Percentiles rank a stretch among this genome's conserved stretches.
Conservation (phyloP, 78 protist species). For the Polysphondylium violaceum region DNA sequence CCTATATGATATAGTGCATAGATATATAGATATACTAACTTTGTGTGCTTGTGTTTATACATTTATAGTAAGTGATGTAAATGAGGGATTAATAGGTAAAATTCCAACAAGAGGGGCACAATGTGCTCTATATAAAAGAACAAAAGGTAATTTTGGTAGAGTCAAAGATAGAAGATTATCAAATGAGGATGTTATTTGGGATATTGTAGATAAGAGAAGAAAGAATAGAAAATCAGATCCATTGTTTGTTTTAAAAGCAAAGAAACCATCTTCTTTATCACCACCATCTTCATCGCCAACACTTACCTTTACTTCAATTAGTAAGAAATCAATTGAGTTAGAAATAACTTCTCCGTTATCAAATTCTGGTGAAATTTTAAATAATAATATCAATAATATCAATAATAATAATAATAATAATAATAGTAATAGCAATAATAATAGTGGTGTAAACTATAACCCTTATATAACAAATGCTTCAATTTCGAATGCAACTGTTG, state of each 20-base stretch:
- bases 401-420: slow-evolving; percentile 16
- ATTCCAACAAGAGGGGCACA: slow-evolving; percentile 49
- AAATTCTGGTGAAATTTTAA: slow-evolving; percentile 67
- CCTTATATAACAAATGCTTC: background rate
- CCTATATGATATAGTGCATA: too few relatives aligned
- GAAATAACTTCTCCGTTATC: slow-evolving; percentile 44
- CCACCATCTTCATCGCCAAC: background rate
- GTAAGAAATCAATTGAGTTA: slow-evolving; percentile 28
- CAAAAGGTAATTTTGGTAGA: slow-evolving; percentile 73
- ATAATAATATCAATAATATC: slow-evolving; percentile 6
- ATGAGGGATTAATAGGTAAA: slow-evolving; percentile 46
- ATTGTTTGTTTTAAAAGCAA: slow-evolving; percentile 53
- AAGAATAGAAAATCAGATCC: slow-evolving; percentile 60
- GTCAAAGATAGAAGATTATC: slow-evolving; percentile 78
- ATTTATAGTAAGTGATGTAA: slow-evolving; percentile 58
- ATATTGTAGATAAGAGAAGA: slow-evolving; percentile 65
- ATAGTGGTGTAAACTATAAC: background rate
- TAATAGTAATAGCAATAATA: slow-evolving; percentile 3
- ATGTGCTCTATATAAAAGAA: slow-evolving; percentile 61
- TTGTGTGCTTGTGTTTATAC: background rate
- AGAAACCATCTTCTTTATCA: slow-evolving; percentile 29
- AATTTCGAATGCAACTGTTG: background rate
- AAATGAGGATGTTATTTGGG: slow-evolving; percentile 76
- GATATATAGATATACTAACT: background rate
- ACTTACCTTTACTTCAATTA: slow-evolving; percentile 1